These are phyloP conservation scores for Pythium biforme DNA, from an alignment of 352 stramenopile species.

Conservation along the genomic window DNA sequence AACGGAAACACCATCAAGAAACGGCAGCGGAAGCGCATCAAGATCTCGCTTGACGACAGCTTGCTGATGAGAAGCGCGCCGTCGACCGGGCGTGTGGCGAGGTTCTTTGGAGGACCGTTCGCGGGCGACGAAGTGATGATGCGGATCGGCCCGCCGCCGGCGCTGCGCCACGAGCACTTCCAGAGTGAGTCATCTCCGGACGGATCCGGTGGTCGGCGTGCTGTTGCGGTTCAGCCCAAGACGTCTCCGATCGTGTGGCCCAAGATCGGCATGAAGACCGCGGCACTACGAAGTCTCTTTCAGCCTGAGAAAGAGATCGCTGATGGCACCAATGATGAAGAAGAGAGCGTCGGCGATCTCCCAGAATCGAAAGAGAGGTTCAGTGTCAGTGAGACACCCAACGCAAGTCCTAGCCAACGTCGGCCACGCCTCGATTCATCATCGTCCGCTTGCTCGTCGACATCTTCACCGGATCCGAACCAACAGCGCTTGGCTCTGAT, in stretches of 20 bases:
- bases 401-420: background rate
- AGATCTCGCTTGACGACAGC: conserved; percentile 19
- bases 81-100: conserved; percentile 2
- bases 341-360: background rate
- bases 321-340: background rate
- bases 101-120: conserved; percentile 10
- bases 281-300: conserved; percentile 14
- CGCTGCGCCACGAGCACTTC: conserved; percentile 7
- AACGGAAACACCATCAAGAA: background rate
- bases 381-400: background rate
- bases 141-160: conserved; percentile 2
- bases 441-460: conserved; percentile 8
- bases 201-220: background rate
- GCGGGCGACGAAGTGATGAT: background rate
- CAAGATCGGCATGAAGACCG: conserved; percentile 1
- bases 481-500: background rate
- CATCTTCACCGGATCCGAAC: background rate
- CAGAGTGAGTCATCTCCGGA: conserved; percentile 4
- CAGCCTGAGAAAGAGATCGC: background rate
- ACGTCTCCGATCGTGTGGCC: conserved; percentile 22
- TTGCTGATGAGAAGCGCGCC: background rate
- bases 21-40: conserved; percentile 27
- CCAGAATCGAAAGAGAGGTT: background rate
- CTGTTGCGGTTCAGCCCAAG: background rate
- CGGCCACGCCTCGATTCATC: conserved; percentile 10